Percentiles rank a stretch among this genome's conserved stretches.
phyloP scores from a whole-genome alignment of 192 early-diverging fungal genomes.

The Funneliformis mosseae region DNA sequence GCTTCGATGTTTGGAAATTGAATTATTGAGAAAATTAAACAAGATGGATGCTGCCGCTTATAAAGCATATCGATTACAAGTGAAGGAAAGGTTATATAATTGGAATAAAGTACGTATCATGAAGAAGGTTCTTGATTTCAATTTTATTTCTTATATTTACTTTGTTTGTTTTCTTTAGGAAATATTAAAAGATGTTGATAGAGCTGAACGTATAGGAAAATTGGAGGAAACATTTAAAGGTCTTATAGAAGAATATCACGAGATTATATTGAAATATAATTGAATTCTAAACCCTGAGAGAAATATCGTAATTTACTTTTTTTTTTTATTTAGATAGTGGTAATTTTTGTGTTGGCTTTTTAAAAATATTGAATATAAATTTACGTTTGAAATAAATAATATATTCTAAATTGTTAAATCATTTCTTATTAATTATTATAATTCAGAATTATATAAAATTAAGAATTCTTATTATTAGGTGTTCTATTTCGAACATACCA shows the following conservation, averaged over 20 bases:
- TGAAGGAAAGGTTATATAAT: constrained; percentile 82
- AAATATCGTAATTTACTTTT: too few species aligned
- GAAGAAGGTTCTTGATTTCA: neutral
- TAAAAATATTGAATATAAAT: too few species aligned
- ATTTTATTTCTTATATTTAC: constrained; percentile 19
- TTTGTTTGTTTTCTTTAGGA: constrained; percentile 50
- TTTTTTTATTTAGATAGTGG: too few species aligned
- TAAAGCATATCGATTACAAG: constrained; percentile 70
- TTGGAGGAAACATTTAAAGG: constrained; percentile 75
- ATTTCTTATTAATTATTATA: too few species aligned
- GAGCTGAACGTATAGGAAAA: constrained; percentile 67
- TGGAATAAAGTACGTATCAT: constrained; percentile 64
- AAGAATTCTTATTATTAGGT: too few species aligned
- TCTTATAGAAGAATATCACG: constrained; percentile 78
- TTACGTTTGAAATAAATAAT: too few species aligned
- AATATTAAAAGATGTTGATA: constrained; percentile 62
- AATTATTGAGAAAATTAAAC: constrained; percentile 63
- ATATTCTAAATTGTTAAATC: too few species aligned
- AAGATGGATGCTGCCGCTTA: constrained; percentile 50
- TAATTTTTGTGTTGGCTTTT: too few species aligned
- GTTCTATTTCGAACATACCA: too few species aligned
- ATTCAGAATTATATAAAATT: too few species aligned
- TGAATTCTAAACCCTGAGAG: too few species aligned
- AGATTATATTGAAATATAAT: constrained; percentile 43
- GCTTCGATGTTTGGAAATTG: constrained; percentile 82